phyloP scores from a whole-genome alignment of 2,329 filamentous ascomycete species.

The Akanthomyces uredinophilus region DNA sequence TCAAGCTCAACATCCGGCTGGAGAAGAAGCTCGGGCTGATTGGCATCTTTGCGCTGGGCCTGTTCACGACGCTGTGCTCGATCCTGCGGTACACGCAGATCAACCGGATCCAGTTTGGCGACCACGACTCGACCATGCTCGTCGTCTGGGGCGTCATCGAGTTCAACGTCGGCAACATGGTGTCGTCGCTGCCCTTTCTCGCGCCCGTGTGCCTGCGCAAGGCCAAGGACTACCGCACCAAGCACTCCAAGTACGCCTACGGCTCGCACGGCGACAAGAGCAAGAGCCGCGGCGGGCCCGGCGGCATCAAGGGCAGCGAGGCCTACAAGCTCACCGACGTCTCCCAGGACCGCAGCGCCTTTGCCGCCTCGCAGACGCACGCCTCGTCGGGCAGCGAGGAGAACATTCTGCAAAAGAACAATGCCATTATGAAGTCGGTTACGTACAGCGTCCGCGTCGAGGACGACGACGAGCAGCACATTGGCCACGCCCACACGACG shows the following conservation, averaged over 20 bases:
- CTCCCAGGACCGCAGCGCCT: constrained; percentile 28
- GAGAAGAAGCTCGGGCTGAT: constrained; percentile 47
- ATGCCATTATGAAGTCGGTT: constrained; percentile 37
- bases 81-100: constrained; percentile 49
- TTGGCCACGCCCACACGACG: not conserved
- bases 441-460: constrained; percentile 37
- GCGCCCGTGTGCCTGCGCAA: constrained; percentile 39
- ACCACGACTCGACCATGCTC: constrained; percentile 52
- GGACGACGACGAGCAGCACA: constrained; percentile 18
- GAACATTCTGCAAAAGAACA: constrained; percentile 31
- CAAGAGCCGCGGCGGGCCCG: constrained; percentile 18
- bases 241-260: constrained; percentile 28
- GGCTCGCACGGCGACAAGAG: constrained; percentile 23
- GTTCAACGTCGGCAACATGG: constrained; percentile 50
- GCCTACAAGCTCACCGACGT: constrained; percentile 35
- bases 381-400: constrained; percentile 32
- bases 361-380: constrained; percentile 23
- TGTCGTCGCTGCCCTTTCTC: constrained; percentile 41
- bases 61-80: constrained; percentile 52
- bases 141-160: constrained; percentile 53
- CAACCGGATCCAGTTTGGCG: constrained; percentile 41
- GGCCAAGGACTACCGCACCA: constrained; percentile 37
- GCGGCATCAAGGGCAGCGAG: constrained; percentile 24
- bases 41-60: constrained; percentile 45
- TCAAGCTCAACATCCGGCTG: constrained; percentile 42